phyloP scores from a whole-genome alignment of 1,139 yeast species.

The Diutina siamensis region DNA sequence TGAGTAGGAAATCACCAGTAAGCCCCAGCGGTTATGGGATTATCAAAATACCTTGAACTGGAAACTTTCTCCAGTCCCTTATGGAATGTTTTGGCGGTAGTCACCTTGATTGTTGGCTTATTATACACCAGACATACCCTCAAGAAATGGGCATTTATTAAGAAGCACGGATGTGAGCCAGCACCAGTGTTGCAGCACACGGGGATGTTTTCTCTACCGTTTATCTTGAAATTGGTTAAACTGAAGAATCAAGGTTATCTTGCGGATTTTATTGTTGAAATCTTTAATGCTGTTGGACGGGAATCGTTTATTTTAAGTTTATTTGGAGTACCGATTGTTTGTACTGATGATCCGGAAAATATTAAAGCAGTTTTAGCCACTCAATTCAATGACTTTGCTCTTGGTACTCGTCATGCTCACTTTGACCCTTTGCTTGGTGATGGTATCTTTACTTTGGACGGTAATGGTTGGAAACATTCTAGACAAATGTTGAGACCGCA shows the following conservation, averaged over 20 bases:
- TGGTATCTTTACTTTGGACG: constrained; percentile 21
- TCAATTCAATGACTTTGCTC: constrained; percentile 6
- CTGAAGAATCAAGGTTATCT: constrained; percentile 4
- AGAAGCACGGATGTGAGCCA: background rate
- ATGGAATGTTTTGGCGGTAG: background rate
- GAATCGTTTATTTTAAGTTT: background rate
- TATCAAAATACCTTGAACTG: background rate
- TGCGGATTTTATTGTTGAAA: constrained; percentile 1
- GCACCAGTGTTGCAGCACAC: background rate
- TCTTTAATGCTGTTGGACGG: constrained; percentile 1
- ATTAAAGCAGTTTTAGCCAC: constrained; percentile 6
- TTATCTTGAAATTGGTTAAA: background rate
- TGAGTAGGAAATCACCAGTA: too few species aligned
- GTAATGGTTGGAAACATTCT: constrained; percentile 47
- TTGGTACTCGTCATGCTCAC: constrained; percentile 6
- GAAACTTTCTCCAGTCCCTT: background rate
- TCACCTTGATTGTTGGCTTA: background rate
- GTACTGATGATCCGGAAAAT: constrained; percentile 6
- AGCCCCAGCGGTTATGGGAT: too few species aligned
- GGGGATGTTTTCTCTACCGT: constrained; percentile 3
- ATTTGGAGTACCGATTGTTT: constrained; percentile 1
- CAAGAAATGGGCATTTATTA: background rate
- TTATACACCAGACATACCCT: background rate
- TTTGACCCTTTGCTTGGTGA: constrained; percentile 5
- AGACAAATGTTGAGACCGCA: constrained; percentile 50